Evolutionary conservation across 2,329 filamentous ascomycete genomes (phyloP), one percentile per base, ranked within the genome.

Genomic region (Aspergillus sclerotialis): DNA sequence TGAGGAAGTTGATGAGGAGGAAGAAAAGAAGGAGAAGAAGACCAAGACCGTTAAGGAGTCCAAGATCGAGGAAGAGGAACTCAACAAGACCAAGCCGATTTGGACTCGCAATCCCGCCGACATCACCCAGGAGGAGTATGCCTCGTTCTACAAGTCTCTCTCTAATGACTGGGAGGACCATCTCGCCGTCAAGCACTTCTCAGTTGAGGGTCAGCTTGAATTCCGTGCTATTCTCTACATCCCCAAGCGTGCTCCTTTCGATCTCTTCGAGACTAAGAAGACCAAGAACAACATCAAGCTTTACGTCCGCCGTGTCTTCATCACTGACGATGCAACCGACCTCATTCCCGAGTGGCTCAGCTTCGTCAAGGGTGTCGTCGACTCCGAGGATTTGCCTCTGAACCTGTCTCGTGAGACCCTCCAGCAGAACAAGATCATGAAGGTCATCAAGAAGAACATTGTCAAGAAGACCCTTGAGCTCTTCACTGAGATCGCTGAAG

Each of bases 251-350:
- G 92, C 92, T 69, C 92, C 92, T 58, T 98, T 98, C 69, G 92
- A 98, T 64, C 85, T 98, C 45, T 98, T 98, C 68, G 92, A 98
- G 84, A 95, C 90, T 66, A 98, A 98, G 87, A 94, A 95, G 84
- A 95, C 90, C 65, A 98, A 98, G 88, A 98, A 96, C 85, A 98
- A 98, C 84, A 96, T 98, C 81, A 98, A 98, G 84, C 83, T 98
- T 58, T 98, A 98, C 74, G 92, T 98, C 62, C 90, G 92, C 68
- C 92, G 92, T 67, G 92, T 98, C 70, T 98, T 98, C 84, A 98
- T 98, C 78, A 98, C 92, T 43, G 92, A 98, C 55, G 92, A 98
- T 68, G 92, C 92, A 56, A 96, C 92, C 55, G 92, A 98, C 67
- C 84, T 98, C 72, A 93, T 98, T 51, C 92, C 92, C 42, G 92